A percentile compares a stretch with the other conserved stretches of the same genome.
These are phyloP conservation scores for Vitis labrusca DNA, from an alignment of 164 flowering plant species.

Conservation along the genomic window DNA sequence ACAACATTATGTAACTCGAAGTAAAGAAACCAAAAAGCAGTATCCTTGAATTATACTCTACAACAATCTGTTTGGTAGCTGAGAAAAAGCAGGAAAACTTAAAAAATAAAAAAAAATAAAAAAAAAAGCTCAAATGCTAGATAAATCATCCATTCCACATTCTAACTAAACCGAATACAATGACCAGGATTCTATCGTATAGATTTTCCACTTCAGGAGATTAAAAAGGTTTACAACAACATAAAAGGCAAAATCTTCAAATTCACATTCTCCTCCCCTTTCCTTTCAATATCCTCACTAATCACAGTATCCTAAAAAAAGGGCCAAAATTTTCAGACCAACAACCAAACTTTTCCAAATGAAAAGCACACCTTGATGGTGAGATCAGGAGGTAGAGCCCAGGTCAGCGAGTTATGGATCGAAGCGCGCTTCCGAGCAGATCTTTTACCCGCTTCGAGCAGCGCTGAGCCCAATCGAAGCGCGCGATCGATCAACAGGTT, in stretches of 20 bases:
- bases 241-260: neutral
- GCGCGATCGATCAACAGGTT: slow-evolving; percentile 53
- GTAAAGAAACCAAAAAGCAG: neutral
- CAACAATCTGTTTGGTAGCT: too few relatives aligned
- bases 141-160: too few relatives aligned
- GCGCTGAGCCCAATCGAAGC: slow-evolving; percentile 46
- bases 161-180: too few relatives aligned
- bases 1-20: neutral
- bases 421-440: slow-evolving; percentile 61
- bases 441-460: slow-evolving; percentile 60
- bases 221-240: neutral
- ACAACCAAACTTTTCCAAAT: neutral
- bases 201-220: too few relatives aligned
- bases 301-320: neutral
- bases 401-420: slow-evolving; percentile 58
- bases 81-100: too few relatives aligned
- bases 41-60: too few relatives aligned
- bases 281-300: neutral
- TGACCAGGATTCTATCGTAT: too few relatives aligned
- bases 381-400: slow-evolving; percentile 87
- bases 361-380: slow-evolving; percentile 58
- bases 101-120: too few relatives aligned
- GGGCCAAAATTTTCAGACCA: neutral
- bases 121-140: too few relatives aligned
- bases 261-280: neutral